Base-by-base conservation (phyloP, 2,329 filamentous ascomycete species). In the Monosporascus sp. region DNA sequence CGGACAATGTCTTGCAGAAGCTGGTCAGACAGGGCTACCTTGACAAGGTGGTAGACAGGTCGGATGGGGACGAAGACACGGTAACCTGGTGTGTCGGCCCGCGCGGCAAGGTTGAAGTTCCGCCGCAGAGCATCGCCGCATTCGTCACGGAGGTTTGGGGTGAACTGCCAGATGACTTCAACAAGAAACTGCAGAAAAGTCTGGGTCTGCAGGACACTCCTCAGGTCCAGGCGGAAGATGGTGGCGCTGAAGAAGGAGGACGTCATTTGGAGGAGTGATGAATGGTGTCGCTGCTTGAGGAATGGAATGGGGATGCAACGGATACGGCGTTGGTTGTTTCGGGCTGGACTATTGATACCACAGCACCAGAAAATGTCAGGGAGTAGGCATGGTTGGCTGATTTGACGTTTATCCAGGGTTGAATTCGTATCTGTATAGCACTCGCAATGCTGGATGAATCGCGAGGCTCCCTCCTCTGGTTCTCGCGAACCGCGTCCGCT, bases 11-110 rank as follows among this genome's bases (percentile, higher is more conserved):
- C 3, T 73, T 97, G 14, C 83, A 86, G 60, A 82, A 83, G 50
- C 86, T 97, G 76, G 81, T 86, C 59, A 86, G 82, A 59, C 91
- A 97, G 51, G 89, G 88, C 0, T 99, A 99, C 66, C 75, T 99
- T 3, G 78, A 91, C 37, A 88, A 84, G 59, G 80, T 86, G 49
- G 80, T 85, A 20, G 91, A 97, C 61, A 81, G 74, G 45, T 76
- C 76, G 14, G 54, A 67, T 65, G 84, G 83, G 1, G 90, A 88
- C 26, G 90, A 96, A 38, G 86, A 93, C 58, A 78, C 83, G 2
- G 78, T 91, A 7, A 91, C 90, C 48, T 99, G 90, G 80, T 82
- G 88, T 52, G 82, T 97, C 16, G 94, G 94, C 0, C 87, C 91
- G 6, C 81, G 94, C 22, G 93, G 89, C 6, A 94, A 88, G 71